Evolutionary conservation across 345 rosid species (phyloP).

Genomic region (Adansonia digitata): DNA sequence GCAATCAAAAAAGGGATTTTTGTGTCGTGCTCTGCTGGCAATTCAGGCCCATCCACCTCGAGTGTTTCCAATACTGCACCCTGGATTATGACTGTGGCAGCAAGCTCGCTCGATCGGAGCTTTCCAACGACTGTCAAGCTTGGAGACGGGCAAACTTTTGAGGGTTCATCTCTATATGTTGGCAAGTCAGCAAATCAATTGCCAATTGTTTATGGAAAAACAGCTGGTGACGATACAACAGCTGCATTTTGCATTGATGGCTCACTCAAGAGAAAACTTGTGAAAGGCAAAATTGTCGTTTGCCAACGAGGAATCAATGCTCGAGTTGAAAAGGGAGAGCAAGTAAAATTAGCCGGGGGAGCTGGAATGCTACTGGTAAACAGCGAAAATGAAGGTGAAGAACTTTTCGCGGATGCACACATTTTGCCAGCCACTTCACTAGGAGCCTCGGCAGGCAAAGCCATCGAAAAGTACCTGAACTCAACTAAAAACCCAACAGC

Average conservation of each 20-base stretch:
- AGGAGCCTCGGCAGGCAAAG: constrained; percentile 44
- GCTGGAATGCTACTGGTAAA: neutral
- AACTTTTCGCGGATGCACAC: neutral
- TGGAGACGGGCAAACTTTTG: constrained; percentile 20
- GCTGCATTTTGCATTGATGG: constrained; percentile 10
- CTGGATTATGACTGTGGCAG: constrained; percentile 28
- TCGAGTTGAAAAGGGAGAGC: constrained; percentile 6
- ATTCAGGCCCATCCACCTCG: constrained; percentile 6
- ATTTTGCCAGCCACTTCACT: neutral
- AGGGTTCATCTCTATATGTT: constrained; percentile 15
- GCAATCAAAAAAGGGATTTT: constrained; percentile 25
- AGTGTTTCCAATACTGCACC: constrained; percentile 24
- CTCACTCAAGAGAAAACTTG: constrained; percentile 26
- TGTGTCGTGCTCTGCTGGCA: constrained; percentile 24
- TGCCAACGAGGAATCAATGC: too few relatives aligned
- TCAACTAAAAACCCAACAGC: constrained; percentile 40
- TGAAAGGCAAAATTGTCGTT: constrained; percentile 36
- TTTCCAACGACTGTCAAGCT: constrained; percentile 20
- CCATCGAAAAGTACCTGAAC: constrained; percentile 35
- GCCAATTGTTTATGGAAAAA: constrained; percentile 4
- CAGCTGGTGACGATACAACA: neutral
- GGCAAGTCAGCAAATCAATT: constrained; percentile 21
- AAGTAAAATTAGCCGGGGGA: neutral
- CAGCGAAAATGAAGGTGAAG: neutral
- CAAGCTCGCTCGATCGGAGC: constrained; percentile 27